A percentile compares a stretch with the other conserved stretches of the same genome.
These are phyloP conservation scores for Aspergillus eucalypticola DNA, from an alignment of 2,329 filamentous ascomycete genomes.

Conservation along the genomic window DNA sequence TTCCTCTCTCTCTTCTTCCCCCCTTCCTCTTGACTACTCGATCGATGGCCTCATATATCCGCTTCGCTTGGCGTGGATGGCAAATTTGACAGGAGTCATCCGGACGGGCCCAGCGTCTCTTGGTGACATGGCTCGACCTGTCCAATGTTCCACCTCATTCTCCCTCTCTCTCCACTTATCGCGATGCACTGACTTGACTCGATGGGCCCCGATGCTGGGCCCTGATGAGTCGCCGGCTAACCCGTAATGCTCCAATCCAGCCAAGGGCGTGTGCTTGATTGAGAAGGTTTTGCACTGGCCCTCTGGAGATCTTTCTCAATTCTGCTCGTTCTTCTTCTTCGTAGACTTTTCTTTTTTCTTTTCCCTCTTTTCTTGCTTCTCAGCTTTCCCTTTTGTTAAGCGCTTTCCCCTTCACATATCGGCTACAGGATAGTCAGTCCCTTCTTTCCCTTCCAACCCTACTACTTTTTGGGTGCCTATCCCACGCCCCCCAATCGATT, in stretches of 20 bases:
- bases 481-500: neutral
- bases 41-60: neutral
- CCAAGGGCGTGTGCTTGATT: neutral
- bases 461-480: neutral
- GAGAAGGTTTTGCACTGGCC: neutral
- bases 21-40: neutral
- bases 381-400: conserved; percentile 5
- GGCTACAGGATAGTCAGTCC: neutral
- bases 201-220: neutral
- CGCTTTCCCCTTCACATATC: neutral
- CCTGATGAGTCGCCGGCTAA: neutral
- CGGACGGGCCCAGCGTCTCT: neutral
- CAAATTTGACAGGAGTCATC: neutral
- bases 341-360: neutral
- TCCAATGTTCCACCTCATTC: neutral
- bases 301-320: too few species aligned
- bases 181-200: neutral
- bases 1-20: neutral
- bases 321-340: neutral
- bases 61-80: neutral
- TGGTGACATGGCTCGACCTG: neutral
- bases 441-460: neutral
- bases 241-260: neutral
- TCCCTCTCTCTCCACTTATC: neutral
- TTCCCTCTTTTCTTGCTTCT: conserved; percentile 9